These are phyloP conservation scores for Ochromonas danica DNA, from an alignment of 108 stramenopile species.

Conservation along the genomic window DNA sequence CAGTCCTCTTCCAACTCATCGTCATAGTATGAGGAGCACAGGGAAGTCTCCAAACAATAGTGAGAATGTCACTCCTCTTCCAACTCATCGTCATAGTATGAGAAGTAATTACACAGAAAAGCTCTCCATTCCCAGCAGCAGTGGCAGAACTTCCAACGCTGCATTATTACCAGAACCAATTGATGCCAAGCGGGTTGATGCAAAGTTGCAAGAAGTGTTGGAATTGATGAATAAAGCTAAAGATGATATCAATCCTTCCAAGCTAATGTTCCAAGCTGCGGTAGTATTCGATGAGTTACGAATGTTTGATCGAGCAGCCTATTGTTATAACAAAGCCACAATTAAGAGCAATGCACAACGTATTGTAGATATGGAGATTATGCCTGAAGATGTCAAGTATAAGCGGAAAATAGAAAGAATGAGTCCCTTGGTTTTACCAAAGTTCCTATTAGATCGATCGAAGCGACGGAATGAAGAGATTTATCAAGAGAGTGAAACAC, in stretches of 20 bases:
- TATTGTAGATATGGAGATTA: neutral
- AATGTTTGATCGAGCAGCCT: neutral
- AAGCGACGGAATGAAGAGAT: neutral
- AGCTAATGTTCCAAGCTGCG: neutral
- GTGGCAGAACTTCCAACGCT: too few species aligned
- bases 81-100: too few species aligned
- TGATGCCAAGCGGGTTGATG: too few species aligned
- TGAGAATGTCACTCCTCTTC: too few species aligned
- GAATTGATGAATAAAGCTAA: neutral
- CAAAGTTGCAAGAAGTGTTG: neutral
- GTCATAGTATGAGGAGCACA: too few species aligned
- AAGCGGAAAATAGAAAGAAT: slow-evolving; percentile 11
- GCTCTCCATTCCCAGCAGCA: too few species aligned
- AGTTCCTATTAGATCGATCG: neutral
- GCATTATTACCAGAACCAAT: too few species aligned
- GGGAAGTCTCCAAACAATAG: too few species aligned
- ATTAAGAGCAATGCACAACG: neutral
- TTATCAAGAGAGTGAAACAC: neutral
- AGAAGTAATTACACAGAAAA: too few species aligned
- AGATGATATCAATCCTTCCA: neutral
- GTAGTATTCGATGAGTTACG: neutral
- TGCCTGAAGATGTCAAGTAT: neutral
- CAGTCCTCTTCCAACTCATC: too few species aligned
- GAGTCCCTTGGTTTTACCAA: neutral
- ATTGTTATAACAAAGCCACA: neutral